Base-by-base conservation (phyloP, 305 asterid species). In the Fraxinus dipetala region DNA sequence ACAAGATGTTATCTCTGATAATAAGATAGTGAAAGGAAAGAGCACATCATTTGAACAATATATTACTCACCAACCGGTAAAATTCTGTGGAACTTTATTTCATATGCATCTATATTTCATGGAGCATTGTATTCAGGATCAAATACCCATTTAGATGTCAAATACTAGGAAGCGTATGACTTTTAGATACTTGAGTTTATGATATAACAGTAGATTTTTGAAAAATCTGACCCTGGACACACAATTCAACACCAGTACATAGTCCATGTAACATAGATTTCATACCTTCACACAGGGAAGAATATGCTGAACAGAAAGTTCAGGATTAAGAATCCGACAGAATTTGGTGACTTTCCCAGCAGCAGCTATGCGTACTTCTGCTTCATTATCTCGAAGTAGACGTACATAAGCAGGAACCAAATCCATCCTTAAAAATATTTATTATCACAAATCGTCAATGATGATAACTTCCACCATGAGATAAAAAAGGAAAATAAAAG, bases 241-340 rank as follows among this genome's bases (percentile, higher is more conserved):
- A 22, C 34, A 56, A 63, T 24, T 63, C n/a, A 63, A 24, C 34
- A 63, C 34, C 31, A 24, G 32, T 69, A 31, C 5, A 1, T 31
- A 70, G 22, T 5, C 75, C 75, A 31, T 70, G 20, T 67, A 11
- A 26, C 24, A 6, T 31, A 31, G 75, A 31, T 70, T 31, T 70
- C 75, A 70, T 90, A 95, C 98, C 97, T 95, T 93, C 70, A 95
- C 99, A 89, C 98, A 93, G 45, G 99, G 99, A 90, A 95, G 98
- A 90, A 95, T 92, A 85, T 93, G 95, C 90, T 93, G 96, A 78
- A 93, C 84, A 69, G 98, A 93, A 63, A 93, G 97, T 79, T 95
- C 97, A 4, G 99, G 97, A 86, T 84, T 91, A 67, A 95, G 90
- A 87, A 92, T 93, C 80, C 95, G 84, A 77, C 95, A 95, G 80